These are phyloP conservation scores for Chondrostereum purpureum DNA, from an alignment of 1,284 basidiomycete genomes.

Conservation along the genomic window DNA sequence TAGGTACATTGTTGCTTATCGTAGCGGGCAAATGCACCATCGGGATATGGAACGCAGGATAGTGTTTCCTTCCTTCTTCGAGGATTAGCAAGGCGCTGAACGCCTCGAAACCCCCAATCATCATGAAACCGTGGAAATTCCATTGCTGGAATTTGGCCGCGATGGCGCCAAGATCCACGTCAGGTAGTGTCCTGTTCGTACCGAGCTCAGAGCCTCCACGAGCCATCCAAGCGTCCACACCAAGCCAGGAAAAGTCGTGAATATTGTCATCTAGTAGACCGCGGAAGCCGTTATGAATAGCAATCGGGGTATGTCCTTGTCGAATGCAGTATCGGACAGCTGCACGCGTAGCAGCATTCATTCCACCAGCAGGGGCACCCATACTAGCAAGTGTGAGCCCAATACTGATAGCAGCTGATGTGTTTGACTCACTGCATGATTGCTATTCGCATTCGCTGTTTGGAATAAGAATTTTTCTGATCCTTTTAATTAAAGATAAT, in stretches of 20 bases:
- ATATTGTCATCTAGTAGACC: slow-evolving; percentile 90
- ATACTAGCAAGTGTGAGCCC: slow-evolving; percentile 46
- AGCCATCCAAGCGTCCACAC: slow-evolving; percentile 94
- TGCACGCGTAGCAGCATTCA: slow-evolving; percentile 96
- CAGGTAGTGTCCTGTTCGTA: slow-evolving; percentile 88
- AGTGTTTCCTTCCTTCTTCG: slow-evolving; percentile 74
- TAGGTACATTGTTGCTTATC: slow-evolving; percentile 95
- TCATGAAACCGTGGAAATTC: slow-evolving; percentile 74
- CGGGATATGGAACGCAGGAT: slow-evolving; percentile 90
- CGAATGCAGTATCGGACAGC: slow-evolving; percentile 91
- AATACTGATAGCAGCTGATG: not conserved
- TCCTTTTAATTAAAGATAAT: too few species aligned
- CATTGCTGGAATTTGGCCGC: slow-evolving; percentile 90
- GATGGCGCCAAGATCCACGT: slow-evolving; percentile 78
- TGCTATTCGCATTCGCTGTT: slow-evolving; percentile 78
- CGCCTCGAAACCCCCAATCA: slow-evolving; percentile 96
- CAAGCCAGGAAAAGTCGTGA: slow-evolving; percentile 87
- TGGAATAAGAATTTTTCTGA: slow-evolving; percentile 3
- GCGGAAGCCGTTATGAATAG: slow-evolving; percentile 92
- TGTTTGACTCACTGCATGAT: slow-evolving; percentile 78
- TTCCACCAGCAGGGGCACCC: slow-evolving; percentile 95
- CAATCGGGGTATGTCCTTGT: slow-evolving; percentile 87
- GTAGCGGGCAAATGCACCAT: slow-evolving; percentile 93
- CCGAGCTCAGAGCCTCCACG: slow-evolving; percentile 98
- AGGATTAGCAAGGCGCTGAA: slow-evolving; percentile 78